Evolutionary conservation across 805 yeast genomes (phyloP), one percentile per base, ranked within the genome.

Genomic region (Blastobotrys robertii): DNA sequence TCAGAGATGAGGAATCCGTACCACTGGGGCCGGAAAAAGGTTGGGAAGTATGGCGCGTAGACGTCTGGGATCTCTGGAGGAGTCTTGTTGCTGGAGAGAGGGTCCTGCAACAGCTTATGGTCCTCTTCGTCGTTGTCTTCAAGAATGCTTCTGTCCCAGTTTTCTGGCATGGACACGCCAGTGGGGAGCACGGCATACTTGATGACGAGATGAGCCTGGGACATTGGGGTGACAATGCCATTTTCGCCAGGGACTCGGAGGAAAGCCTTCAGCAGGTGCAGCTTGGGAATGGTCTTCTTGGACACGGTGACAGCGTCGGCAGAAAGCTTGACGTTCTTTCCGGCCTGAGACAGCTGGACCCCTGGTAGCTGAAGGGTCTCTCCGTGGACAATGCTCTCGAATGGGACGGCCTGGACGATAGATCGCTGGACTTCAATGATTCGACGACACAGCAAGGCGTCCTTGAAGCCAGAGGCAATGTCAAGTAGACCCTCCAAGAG

Each of bases 201-300:
- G 16, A 92, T 50, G 28, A 77, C 78, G 46, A 94, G 66, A 62
- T 85, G 88, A 7, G 85, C 78, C 39, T 74, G 73, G 1, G 97
- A 76, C 19, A 73, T 70, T 22, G 95, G 81, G 0, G 87, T 76
- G 14, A 58, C 53, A 25, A 84, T 78, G 28, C 67, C 67, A 11
- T 63, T 58, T 66, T 88, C 97, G 30, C 97, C 97, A 3, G 95
- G 90, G 35, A 90, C 95, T 49, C 73, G 72, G 64, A 86, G 86
- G 45, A 74, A 76, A 35, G 94, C 80, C 41, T 74, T 75, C 25
- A 87, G 50, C 11, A 87, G 66, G 54, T 81, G 76, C 39, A 88
- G 62, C 37, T 69, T 63, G 35, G 97, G 96, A 30, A 87, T 74
- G 29, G 71, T 66, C 2, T 73, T 58, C 1, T 52, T 48, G 34